phyloP scores from a whole-genome alignment of 176 grass and related monocot genomes.

The Tillandsia leiboldiana region DNA sequence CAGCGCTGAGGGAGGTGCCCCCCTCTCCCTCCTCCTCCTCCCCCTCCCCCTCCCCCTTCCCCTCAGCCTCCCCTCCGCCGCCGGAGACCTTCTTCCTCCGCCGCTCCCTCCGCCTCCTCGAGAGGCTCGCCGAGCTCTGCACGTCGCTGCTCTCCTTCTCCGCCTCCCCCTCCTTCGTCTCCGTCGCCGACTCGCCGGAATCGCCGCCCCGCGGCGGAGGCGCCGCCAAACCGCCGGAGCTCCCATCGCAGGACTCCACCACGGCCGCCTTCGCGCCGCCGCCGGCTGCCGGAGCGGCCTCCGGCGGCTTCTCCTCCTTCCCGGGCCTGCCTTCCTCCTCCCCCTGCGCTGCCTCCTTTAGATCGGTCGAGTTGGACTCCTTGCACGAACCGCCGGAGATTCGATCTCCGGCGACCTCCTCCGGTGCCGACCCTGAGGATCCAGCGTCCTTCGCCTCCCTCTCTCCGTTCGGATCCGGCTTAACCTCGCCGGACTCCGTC shows the following conservation, averaged over 20 bases:
- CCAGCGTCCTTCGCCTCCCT: not conserved
- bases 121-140: slow-evolving; percentile 72
- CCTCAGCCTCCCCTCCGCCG: slow-evolving; percentile 17
- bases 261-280: slow-evolving; percentile 14
- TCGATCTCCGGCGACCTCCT: slow-evolving; percentile 24
- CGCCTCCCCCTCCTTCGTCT: slow-evolving; percentile 31
- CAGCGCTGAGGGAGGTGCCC: slow-evolving; percentile 5
- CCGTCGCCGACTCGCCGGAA: slow-evolving; percentile 61
- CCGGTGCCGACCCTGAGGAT: slow-evolving; percentile 13
- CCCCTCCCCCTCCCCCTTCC: slow-evolving; percentile 1
- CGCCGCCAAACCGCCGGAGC: slow-evolving; percentile 2
- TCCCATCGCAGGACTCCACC: slow-evolving; percentile 20
- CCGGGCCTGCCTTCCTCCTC: not conserved
- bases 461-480: slow-evolving; percentile 30
- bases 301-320: not conserved
- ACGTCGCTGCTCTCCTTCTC: slow-evolving; percentile 77
- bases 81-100: slow-evolving; percentile 4
- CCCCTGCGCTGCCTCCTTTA: slow-evolving; percentile 26
- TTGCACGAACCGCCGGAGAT: slow-evolving; percentile 57
- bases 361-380: slow-evolving; percentile 86
- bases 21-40: slow-evolving; percentile 12
- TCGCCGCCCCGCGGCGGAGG: slow-evolving; percentile 13
- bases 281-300: not conserved
- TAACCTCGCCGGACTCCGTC: slow-evolving; percentile 4
- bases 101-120: slow-evolving; percentile 16